Conservation (phyloP, 768 basidiomycete species). For the Trametes coccinea region DNA sequence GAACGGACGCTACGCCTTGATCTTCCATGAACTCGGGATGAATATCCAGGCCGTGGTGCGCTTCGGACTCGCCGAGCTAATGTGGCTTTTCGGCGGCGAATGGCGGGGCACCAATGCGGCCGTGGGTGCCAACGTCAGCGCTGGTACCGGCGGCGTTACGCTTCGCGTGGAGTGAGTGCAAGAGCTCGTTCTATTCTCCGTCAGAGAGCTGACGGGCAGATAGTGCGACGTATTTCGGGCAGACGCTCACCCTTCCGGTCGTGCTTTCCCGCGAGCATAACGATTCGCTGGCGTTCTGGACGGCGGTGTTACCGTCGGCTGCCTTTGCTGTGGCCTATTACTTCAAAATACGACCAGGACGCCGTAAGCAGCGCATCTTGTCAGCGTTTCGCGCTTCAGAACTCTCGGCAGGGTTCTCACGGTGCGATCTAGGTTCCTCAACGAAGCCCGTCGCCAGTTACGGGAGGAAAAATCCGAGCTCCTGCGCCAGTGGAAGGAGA, state of each 20-base stretch:
- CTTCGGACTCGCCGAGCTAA: conserved; percentile 46
- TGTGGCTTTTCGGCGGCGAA: conserved; percentile 44
- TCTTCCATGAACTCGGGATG: conserved; percentile 55
- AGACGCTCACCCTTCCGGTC: conserved; percentile 58
- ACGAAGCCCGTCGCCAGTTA: conserved; percentile 58
- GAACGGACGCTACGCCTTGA: conserved; percentile 51
- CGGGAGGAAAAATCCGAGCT: conserved; percentile 66
- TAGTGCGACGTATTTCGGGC: conserved; percentile 59
- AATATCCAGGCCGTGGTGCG: conserved; percentile 52
- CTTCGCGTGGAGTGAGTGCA: conserved; percentile 57
- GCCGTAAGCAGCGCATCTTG: conserved; percentile 53
- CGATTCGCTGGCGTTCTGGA: conserved; percentile 48
- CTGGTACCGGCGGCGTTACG: conserved; percentile 49
- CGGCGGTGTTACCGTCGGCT: conserved; percentile 56
- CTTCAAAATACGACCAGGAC: conserved; percentile 56
- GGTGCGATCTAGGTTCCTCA: conserved; percentile 55
- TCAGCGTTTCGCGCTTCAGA: conserved; percentile 35
- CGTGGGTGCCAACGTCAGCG: conserved; percentile 45
- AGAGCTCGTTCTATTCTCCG: conserved; percentile 7
- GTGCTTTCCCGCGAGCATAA: conserved; percentile 52
- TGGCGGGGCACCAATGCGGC: conserved; percentile 51
- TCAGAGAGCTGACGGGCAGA: background rate
- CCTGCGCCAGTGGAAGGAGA: conserved; percentile 63
- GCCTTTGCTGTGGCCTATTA: conserved; percentile 55
- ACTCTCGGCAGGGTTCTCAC: conserved; percentile 16